Evolutionary conservation across 371 early-diverging fungal genomes (phyloP), one percentile per base, ranked within the genome.

Genomic region (Batrachochytrium dendrobatidis): DNA sequence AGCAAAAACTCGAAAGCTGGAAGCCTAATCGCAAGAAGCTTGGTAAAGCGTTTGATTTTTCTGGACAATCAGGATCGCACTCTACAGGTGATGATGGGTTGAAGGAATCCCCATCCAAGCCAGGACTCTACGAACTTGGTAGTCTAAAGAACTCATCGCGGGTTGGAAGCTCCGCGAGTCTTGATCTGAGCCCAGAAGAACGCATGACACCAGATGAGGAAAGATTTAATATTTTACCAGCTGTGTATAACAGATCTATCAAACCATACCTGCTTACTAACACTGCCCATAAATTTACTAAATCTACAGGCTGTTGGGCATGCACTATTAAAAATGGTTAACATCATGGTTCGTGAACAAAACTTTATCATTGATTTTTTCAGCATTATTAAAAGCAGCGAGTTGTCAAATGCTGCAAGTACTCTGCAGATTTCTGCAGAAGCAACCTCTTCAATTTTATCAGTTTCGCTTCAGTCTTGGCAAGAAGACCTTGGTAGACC

Each of bases 291-390:
- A n/a, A n/a, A n/a, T n/a, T n/a, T n/a, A n/a, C n/a, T n/a, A n/a
- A n/a, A n/a, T n/a, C n/a, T n/a, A n/a, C 26, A 55, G 68, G 72
- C 72, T 7, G 34, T 77, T 4, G 62, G 54, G 20, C 54, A 75
- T 65, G 53, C 74, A 1, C 73, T 84, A 59, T 65, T 74, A n/a
- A 74, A 74, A 55, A 67, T 87, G 46, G 70, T 79, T 50, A 69
- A 79, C 7, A 74, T 76, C 58, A 79, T 85, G 20, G 72, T 86
- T 18, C 70, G 85, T 53, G 87, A 92, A 63, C 89, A 92, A 66
- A 94, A 94, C 69, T 89, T 87, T 57, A 79, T 90, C 61, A 77
- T 82, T 15, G 89, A 91, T 52, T 66, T 90, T 33, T 92, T 94
- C 66, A 83, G 83, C 62, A 62, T 82, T 26, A 66, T 50, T 34